Evolutionary conservation across 2,329 filamentous ascomycete species (phyloP).

Genomic region (Clonostachys solani): DNA sequence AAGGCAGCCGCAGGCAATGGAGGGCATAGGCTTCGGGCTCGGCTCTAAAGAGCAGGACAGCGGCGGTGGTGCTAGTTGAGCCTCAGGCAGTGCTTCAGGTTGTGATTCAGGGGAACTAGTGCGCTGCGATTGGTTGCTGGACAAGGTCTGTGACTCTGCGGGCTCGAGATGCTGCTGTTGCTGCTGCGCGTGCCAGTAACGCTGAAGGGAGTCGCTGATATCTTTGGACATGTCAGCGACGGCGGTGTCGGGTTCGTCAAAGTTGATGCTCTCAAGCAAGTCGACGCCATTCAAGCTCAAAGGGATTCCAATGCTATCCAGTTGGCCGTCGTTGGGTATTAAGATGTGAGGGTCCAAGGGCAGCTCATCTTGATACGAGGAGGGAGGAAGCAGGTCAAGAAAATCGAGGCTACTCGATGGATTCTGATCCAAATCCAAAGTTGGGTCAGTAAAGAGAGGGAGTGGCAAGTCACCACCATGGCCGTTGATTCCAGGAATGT

Average conservation of each 20-base stretch:
- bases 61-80: not conserved
- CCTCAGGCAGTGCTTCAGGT: not conserved
- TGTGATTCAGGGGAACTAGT: slow-evolving; percentile 8
- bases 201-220: slow-evolving; percentile 16
- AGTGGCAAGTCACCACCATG: not conserved
- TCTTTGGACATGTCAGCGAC: slow-evolving; percentile 19
- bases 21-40: slow-evolving; percentile 16
- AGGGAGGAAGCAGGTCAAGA: slow-evolving; percentile 27
- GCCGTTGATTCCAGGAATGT: not conserved
- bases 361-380: slow-evolving; percentile 9
- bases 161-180: slow-evolving; percentile 3
- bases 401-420: slow-evolving; percentile 22
- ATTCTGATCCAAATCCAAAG: slow-evolving; percentile 20
- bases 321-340: slow-evolving; percentile 2
- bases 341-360: slow-evolving; percentile 7
- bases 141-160: slow-evolving; percentile 7
- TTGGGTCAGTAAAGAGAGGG: not conserved
- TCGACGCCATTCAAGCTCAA: slow-evolving; percentile 15
- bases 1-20: slow-evolving; percentile 39
- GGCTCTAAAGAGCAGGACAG: not conserved
- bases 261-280: slow-evolving; percentile 22
- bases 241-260: slow-evolving; percentile 17
- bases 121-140: slow-evolving; percentile 14
- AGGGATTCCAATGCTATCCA: slow-evolving; percentile 3
- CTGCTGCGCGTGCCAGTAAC: slow-evolving; percentile 1